These are phyloP conservation scores for Cyberlindnera sargentensis DNA, from an alignment of 805 yeast genomes.

Conservation along the genomic window DNA sequence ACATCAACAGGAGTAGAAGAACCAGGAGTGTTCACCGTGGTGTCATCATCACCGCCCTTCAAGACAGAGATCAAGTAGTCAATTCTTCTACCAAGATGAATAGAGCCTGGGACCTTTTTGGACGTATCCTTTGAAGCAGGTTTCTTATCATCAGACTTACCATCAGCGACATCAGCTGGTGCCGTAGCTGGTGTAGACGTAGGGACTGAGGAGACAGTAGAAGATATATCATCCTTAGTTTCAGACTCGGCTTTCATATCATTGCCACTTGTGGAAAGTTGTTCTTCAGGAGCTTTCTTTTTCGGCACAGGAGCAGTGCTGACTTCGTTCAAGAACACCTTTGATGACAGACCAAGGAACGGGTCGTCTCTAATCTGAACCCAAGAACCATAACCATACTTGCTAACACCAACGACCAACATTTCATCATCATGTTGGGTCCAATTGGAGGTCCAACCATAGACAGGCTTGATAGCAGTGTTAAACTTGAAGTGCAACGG, in stretches of 20 bases:
- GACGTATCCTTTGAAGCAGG: conserved; percentile 12
- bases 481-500: conserved; percentile 55
- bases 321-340: conserved; percentile 60
- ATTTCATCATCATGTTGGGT: conserved; percentile 73
- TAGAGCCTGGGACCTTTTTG: conserved; percentile 83
- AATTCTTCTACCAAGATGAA: conserved; percentile 85
- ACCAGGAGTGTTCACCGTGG: conserved; percentile 22
- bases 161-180: conserved; percentile 1
- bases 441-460: conserved; percentile 93
- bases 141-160: conserved; percentile 4
- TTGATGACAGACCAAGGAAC: conserved; percentile 74
- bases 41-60: conserved; percentile 42
- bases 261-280: conserved; percentile 1
- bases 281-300: conserved; percentile 25
- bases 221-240: neutral
- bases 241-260: conserved; percentile 1
- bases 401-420: conserved; percentile 78
- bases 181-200: conserved; percentile 1
- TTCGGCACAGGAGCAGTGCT: conserved; percentile 28
- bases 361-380: conserved; percentile 93
- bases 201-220: conserved; percentile 1
- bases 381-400: conserved; percentile 98
- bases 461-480: conserved; percentile 67
- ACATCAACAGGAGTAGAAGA: conserved; percentile 22
- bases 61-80: conserved; percentile 76